phyloP scores from a whole-genome alignment of 306 rosid genomes.

The Pterocarpus macrocarpus region DNA sequence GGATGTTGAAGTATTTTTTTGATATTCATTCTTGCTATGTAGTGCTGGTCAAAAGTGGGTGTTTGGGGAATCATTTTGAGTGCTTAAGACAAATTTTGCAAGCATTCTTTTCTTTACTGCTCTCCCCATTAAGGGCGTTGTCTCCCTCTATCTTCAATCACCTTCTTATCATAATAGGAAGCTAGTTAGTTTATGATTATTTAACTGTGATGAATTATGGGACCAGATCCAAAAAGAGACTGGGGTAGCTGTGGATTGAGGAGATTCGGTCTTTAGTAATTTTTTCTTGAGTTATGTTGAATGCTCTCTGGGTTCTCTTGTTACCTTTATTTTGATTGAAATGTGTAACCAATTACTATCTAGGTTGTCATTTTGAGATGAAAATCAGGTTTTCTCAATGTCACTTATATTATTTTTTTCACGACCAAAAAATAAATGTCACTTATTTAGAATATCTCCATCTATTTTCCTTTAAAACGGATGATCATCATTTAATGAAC shows the following conservation, averaged over 20 bases:
- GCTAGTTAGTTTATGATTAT: conserved; percentile 41
- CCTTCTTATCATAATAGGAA: conserved; percentile 45
- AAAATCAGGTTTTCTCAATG: not conserved
- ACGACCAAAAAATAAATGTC: not conserved
- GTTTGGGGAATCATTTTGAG: conserved; percentile 81
- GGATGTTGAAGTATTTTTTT: conserved; percentile 57
- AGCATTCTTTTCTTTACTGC: conserved; percentile 63
- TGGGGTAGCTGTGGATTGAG: conserved; percentile 34
- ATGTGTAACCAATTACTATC: conserved; percentile 6
- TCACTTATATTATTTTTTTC: too few relatives aligned
- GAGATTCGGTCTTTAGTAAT: conserved; percentile 53
- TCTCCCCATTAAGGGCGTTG: conserved; percentile 64
- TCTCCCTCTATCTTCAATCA: conserved; percentile 53
- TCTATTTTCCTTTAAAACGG: conserved; percentile 38
- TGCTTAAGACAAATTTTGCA: conserved; percentile 57
- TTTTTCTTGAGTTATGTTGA: conserved; percentile 25
- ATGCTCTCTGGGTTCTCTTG: conserved; percentile 42
- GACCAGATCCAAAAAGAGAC: conserved; percentile 26
- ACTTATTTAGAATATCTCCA: conserved; percentile 9
- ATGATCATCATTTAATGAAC: conserved; percentile 46
- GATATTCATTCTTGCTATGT: conserved; percentile 40
- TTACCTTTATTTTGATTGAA: conserved; percentile 22
- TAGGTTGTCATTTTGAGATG: not conserved
- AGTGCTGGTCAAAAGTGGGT: conserved; percentile 79
- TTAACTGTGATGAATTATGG: conserved; percentile 25